Conservation (phyloP, 768 basidiomycete species). For the Tulasnella sp. region DNA sequence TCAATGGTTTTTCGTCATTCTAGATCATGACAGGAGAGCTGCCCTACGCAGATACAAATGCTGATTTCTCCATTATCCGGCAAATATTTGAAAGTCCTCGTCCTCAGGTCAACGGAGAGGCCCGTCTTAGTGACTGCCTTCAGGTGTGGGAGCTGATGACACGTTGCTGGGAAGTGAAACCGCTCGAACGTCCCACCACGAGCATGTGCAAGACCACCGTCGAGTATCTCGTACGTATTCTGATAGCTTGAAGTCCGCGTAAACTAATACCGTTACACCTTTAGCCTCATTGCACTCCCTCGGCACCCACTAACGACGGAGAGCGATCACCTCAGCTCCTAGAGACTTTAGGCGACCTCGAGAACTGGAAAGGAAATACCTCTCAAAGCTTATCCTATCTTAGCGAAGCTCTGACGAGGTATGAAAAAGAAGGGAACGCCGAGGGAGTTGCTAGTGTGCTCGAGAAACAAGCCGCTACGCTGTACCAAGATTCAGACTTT, state of each 20-base stretch:
- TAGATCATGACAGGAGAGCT: neutral
- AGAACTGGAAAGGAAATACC: neutral
- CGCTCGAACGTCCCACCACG: neutral
- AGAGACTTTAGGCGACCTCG: neutral
- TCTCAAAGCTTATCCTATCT: neutral
- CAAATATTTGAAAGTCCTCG: neutral
- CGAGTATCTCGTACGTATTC: neutral
- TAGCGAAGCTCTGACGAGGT: neutral
- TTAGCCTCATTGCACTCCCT: neutral
- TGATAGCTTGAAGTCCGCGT: too few species aligned
- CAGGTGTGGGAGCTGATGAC: neutral
- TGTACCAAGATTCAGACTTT: neutral
- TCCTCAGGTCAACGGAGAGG: neutral
- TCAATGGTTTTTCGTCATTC: neutral
- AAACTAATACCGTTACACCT: neutral
- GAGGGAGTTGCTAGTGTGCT: neutral
- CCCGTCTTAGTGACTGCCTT: neutral
- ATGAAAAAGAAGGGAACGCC: neutral
- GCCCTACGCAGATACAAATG: neutral
- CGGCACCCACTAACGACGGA: neutral
- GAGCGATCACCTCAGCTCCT: neutral
- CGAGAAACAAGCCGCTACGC: neutral
- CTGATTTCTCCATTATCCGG: neutral
- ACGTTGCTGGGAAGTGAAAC: neutral
- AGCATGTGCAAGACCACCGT: neutral